These are phyloP conservation scores for Ogataea ganodermae DNA, from an alignment of 805 yeast genomes.

Conservation along the genomic window DNA sequence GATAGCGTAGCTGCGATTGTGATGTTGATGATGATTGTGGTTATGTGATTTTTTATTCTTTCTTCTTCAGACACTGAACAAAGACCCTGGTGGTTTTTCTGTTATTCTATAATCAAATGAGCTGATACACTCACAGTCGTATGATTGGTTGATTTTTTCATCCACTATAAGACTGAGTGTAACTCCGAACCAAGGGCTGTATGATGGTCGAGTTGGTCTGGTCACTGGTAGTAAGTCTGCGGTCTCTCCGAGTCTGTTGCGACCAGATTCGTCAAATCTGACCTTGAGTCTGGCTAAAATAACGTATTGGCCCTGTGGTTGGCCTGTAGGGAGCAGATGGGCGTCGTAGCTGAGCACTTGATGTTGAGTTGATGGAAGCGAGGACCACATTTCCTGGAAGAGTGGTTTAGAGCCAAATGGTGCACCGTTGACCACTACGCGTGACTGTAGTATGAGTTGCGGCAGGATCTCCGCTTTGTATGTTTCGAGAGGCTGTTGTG, in stretches of 20 bases:
- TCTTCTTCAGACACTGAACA: conserved; percentile 26
- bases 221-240: conserved; percentile 47
- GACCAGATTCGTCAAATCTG: conserved; percentile 75
- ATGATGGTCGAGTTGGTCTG: conserved; percentile 47
- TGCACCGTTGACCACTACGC: conserved; percentile 59
- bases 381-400: conserved; percentile 61
- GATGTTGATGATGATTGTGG: background rate
- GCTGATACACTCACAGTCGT: conserved; percentile 50
- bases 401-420: conserved; percentile 53
- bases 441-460: conserved; percentile 51
- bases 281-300: conserved; percentile 58
- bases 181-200: conserved; percentile 76
- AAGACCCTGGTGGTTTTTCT: conserved; percentile 57
- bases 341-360: conserved; percentile 63
- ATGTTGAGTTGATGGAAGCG: conserved; percentile 60
- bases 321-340: conserved; percentile 55
- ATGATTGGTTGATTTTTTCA: conserved; percentile 42
- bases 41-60: background rate
- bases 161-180: conserved; percentile 61
- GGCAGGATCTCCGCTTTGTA: conserved; percentile 37
- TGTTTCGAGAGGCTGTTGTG: conserved; percentile 23
- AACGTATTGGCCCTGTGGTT: conserved; percentile 32
- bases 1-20: background rate
- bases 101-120: conserved; percentile 68
- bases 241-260: conserved; percentile 62